Evolutionary conservation across 371 early-diverging fungal species (phyloP), one percentile per base, ranked within the genome.

Genomic region (Rhizopus stolonifer): DNA sequence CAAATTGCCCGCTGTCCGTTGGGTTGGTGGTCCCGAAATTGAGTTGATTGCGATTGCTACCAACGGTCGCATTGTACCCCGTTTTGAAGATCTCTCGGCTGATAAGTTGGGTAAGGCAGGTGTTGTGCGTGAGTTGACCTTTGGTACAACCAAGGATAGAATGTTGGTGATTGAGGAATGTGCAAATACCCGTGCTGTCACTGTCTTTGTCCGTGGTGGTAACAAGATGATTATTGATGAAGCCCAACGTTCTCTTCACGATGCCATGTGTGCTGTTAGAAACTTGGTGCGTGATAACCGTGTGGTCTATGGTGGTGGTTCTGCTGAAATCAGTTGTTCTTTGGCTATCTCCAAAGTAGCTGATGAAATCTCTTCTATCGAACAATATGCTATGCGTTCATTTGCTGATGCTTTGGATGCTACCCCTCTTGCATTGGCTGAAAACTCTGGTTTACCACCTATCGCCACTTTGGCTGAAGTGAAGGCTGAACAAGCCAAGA

Each of bases 11-110:
- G 99, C 99, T 56, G 96, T 99, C 22, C 85, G 99, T 61, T 99
- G 99, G 99, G 99, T 99, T n/a, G 99, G 99, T 57, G 99, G 99
- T 24, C 96, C 99, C 21, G 99, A 99, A 72, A 91, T 99, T 40
- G 99, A 98, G 80, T 78, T 98, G 64, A 93, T 99, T 62, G 99
- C 99, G 36, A 96, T 99, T 67, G 99, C 99, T 23, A 98, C 98
- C 49, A 95, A 96, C 58, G 99, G 98, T 56, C 89, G 95, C 46
- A 99, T 99, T 65, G 98, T 99, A 38, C 97, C 99, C 25, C 90
- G 99, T 25, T 99, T 99, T 63, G 99, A 98, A 70, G 99, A 99
- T 60, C 82, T 99, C 29, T 69, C 82, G 32, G 63, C 85, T 21
- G 85, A 88, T 25, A 98, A 99, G 80, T 84, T 99, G 38, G 99